Evolutionary conservation across 2,329 filamentous ascomycete genomes (phyloP), one percentile per base, ranked within the genome.

Genomic region (Botryosphaeria agaves): DNA sequence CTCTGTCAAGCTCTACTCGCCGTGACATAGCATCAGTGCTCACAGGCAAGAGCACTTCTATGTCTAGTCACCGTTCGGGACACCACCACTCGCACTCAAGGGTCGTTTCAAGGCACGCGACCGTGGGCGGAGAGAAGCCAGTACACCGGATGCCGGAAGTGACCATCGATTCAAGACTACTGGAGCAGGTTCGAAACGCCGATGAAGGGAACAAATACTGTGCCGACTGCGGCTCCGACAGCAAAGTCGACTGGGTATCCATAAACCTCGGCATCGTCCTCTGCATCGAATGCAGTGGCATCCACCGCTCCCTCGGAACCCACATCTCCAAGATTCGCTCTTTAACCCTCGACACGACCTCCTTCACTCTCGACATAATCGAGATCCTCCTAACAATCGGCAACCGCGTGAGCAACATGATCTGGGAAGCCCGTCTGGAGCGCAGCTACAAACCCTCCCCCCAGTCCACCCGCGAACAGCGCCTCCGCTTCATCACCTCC

Each of bases 281-380:
- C 14, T 98, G 89, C 57, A 94, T 94, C 49, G 87, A 98, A 53
- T 98, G 89, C 56, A 93, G 85, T 49, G 89, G 89, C 38, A 94
- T 98, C 37, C 89, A 98, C 54, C 75, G 89, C 25, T 95, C 87
- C 1, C 66, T 98, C 3, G 89, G 89, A 8, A 98, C 89, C 2
- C 89, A 98, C 52, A 94, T 98, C 47, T 93, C 84, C 53, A 98
- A 98, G 58, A 74, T 98, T 24, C 79, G 89, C 32, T 95, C 89
- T 8, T 66, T 98, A 25, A 98, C 89, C 0, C 66, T 98, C 25
- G 89, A 98, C 49, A 91, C 91, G 41, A 85, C 81, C 32, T 94
- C 85, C 0, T 98, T 98, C 52, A 95, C 89, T 3, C 77, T 81
- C 43, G 91, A 98, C 61, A 92, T 95, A 49, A 79, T 98, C 51